Evolutionary conservation across 169 alveolate genomes (phyloP).

Genomic region (Eimeria maxima): DNA sequence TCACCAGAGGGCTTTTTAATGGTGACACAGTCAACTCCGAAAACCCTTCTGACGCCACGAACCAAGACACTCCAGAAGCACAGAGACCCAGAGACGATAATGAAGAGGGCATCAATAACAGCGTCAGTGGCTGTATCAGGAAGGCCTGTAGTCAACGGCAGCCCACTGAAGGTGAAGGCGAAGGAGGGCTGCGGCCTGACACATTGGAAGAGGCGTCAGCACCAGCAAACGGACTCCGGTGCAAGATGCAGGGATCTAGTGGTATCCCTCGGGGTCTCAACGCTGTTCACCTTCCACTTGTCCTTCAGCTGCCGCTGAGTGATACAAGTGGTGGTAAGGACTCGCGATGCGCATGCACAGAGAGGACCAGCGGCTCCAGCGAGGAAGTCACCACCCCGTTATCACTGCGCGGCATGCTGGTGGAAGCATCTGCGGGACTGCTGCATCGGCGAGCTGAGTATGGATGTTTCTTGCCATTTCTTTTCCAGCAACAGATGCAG

Average conservation of each 20-base stretch:
- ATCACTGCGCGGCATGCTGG: constrained; percentile 32
- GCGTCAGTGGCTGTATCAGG: constrained; percentile 17
- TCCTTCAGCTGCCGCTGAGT: constrained; percentile 9
- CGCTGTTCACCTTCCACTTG: constrained; percentile 73
- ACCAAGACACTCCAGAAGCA: not conserved
- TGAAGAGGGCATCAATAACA: not conserved
- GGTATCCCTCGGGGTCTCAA: constrained; percentile 28
- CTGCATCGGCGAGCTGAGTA: constrained; percentile 64
- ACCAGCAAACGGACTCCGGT: not conserved
- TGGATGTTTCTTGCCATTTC: constrained; percentile 55
- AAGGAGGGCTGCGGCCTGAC: not conserved
- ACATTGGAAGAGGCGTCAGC: not conserved
- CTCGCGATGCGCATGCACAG: constrained; percentile 32
- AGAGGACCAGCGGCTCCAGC: not conserved
- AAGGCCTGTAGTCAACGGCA: not conserved
- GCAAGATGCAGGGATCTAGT: not conserved
- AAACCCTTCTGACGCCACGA: not conserved
- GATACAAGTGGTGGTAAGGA: not conserved
- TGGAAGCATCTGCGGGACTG: constrained; percentile 59
- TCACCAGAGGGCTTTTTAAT: not conserved
- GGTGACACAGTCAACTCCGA: not conserved
- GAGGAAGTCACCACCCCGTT: constrained; percentile 21
- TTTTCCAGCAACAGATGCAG: constrained; percentile 70
- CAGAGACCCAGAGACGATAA: not conserved
- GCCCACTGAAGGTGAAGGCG: not conserved